phyloP scores from a whole-genome alignment of 768 basidiomycete species.

The Amanita phalloides region DNA sequence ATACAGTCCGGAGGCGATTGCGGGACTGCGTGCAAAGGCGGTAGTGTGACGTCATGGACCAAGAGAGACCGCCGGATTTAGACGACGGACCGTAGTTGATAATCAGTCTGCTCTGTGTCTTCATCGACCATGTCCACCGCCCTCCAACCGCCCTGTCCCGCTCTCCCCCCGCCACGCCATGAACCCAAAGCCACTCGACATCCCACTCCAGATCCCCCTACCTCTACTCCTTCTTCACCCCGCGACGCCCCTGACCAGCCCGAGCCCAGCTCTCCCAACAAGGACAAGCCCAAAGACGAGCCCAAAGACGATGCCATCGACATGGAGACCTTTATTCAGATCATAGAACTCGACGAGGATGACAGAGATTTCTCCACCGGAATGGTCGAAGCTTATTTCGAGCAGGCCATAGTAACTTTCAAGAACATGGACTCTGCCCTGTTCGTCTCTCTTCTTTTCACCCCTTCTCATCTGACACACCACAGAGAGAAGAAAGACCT shows the following conservation, averaged over 20 bases:
- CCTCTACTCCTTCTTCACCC: background rate
- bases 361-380: conserved; percentile 59
- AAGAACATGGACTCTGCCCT: conserved; percentile 64
- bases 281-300: background rate
- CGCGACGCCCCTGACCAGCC: background rate
- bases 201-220: background rate
- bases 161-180: conserved; percentile 2
- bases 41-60: conserved; percentile 16
- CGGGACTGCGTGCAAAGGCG: conserved; percentile 27
- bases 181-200: background rate
- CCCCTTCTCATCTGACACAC: conserved; percentile 6
- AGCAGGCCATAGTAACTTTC: conserved; percentile 72
- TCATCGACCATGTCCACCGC: conserved; percentile 7
- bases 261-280: background rate
- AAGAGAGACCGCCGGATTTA: conserved; percentile 8
- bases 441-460: conserved; percentile 37
- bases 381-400: conserved; percentile 76
- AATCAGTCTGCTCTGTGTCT: conserved; percentile 11
- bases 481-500: conserved; percentile 51
- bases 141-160: conserved; percentile 4
- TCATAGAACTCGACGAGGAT: conserved; percentile 86
- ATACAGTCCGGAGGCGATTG: conserved; percentile 26
- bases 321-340: conserved; percentile 73
- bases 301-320: conserved; percentile 27
- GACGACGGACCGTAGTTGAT: conserved; percentile 15